phyloP scores from a whole-genome alignment of 192 early-diverging fungal species.

The Irineochytrium annulatum region DNA sequence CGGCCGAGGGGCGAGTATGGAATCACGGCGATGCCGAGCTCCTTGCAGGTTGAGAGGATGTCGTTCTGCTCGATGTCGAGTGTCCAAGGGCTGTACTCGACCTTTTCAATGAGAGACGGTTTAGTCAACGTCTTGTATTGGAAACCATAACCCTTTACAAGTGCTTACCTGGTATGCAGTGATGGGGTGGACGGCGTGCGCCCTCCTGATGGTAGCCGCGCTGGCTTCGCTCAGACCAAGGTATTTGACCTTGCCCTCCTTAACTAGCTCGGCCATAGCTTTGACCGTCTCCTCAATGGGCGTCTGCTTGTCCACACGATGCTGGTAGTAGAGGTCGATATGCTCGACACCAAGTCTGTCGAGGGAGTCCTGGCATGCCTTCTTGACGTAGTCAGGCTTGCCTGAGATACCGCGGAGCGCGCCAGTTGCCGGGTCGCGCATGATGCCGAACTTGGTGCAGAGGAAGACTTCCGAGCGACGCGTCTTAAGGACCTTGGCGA shows the following conservation, averaged over 20 bases:
- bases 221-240: constrained; percentile 59
- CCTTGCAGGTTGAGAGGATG: constrained; percentile 63
- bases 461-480: constrained; percentile 47
- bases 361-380: constrained; percentile 38
- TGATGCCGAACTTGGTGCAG: constrained; percentile 59
- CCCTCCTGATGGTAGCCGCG: constrained; percentile 56
- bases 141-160: not conserved
- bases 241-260: constrained; percentile 61
- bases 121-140: not conserved
- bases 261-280: constrained; percentile 61
- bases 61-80: constrained; percentile 64
- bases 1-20: constrained; percentile 50
- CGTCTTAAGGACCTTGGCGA: constrained; percentile 46
- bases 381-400: constrained; percentile 46
- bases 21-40: constrained; percentile 48
- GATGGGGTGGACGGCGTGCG: constrained; percentile 67
- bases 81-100: constrained; percentile 46
- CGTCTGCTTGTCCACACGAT: constrained; percentile 52
- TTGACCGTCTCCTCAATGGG: constrained; percentile 61
- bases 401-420: constrained; percentile 24
- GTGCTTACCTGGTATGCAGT: constrained; percentile 42
- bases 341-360: constrained; percentile 48
- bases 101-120: no score
- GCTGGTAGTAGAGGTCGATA: constrained; percentile 66
- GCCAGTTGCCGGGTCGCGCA: constrained; percentile 21